phyloP scores from a whole-genome alignment of 1,284 basidiomycete species.

The Microbotryum violaceum region DNA sequence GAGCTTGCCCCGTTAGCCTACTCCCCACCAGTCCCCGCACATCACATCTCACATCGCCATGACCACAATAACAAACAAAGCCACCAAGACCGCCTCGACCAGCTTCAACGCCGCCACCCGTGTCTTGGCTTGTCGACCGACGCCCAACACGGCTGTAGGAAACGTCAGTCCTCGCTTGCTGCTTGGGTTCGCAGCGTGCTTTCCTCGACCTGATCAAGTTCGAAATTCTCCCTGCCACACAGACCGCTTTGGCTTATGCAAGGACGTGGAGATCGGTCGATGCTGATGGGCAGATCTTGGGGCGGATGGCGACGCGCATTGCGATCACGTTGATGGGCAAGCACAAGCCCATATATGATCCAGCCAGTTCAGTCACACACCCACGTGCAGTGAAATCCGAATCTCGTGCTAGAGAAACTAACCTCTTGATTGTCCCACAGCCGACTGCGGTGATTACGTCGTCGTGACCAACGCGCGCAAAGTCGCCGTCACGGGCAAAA shows the following conservation, averaged over 20 bases:
- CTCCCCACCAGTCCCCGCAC: no score
- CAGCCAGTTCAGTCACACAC: slow-evolving; percentile 52
- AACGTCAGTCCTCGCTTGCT: slow-evolving; percentile 30
- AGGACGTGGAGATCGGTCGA: slow-evolving; percentile 94
- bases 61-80: neutral
- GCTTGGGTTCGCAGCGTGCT: slow-evolving; percentile 1
- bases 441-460: slow-evolving; percentile 95
- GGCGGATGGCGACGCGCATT: slow-evolving; percentile 87
- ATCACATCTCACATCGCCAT: no score
- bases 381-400: no score
- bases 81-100: neutral
- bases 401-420: neutral
- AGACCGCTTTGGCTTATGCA: slow-evolving; percentile 90
- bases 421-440: slow-evolving; percentile 43
- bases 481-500: slow-evolving; percentile 82
- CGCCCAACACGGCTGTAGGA: slow-evolving; percentile 29
- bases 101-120: neutral
- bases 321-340: slow-evolving; percentile 97
- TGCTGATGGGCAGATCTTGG: slow-evolving; percentile 79
- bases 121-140: neutral
- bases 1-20: no score
- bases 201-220: neutral
- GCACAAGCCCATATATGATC: slow-evolving; percentile 96
- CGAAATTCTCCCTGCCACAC: neutral
- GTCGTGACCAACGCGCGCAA: slow-evolving; percentile 84